Percentiles rank a stretch among this genome's conserved stretches.
These are phyloP conservation scores for Mycena rebaudengoi DNA, from an alignment of 768 basidiomycete genomes.

Conservation along the genomic window DNA sequence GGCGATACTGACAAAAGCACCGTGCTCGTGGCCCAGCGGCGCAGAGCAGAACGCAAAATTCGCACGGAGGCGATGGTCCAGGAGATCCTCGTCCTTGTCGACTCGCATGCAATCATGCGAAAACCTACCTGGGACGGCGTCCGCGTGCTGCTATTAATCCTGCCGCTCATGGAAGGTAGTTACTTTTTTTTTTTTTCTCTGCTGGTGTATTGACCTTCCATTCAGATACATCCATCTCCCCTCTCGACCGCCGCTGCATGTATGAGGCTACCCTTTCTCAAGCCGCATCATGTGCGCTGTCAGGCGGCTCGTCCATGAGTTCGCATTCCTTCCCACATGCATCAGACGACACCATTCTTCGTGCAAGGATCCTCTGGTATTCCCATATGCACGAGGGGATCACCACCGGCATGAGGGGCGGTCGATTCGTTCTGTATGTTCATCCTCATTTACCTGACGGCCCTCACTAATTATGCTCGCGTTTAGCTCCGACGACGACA, in stretches of 20 bases:
- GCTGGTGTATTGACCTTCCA: slow-evolving; percentile 4
- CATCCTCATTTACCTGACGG: slow-evolving; percentile 5
- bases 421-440: slow-evolving; percentile 80
- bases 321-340: slow-evolving; percentile 53
- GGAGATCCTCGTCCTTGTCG: slow-evolving; percentile 82
- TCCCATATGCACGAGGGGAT: slow-evolving; percentile 87
- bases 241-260: slow-evolving; percentile 65
- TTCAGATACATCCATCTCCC: slow-evolving; percentile 42
- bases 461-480: background rate
- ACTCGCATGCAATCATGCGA: slow-evolving; percentile 79
- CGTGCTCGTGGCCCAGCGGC: slow-evolving; percentile 43
- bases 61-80: slow-evolving; percentile 74
- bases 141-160: slow-evolving; percentile 75
- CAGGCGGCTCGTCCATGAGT: slow-evolving; percentile 44
- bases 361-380: slow-evolving; percentile 91
- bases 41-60: slow-evolving; percentile 56
- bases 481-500: slow-evolving; percentile 76
- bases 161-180: slow-evolving; percentile 88
- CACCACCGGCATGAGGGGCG: slow-evolving; percentile 83
- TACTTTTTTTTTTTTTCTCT: background rate
- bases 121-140: slow-evolving; percentile 90
- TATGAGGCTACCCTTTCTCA: slow-evolving; percentile 88
- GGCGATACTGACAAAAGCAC: slow-evolving; percentile 29
- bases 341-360: slow-evolving; percentile 67
- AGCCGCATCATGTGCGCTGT: slow-evolving; percentile 74